Conservation (phyloP, 192 early-diverging fungal species). For the Irineochytrium annulatum region DNA sequence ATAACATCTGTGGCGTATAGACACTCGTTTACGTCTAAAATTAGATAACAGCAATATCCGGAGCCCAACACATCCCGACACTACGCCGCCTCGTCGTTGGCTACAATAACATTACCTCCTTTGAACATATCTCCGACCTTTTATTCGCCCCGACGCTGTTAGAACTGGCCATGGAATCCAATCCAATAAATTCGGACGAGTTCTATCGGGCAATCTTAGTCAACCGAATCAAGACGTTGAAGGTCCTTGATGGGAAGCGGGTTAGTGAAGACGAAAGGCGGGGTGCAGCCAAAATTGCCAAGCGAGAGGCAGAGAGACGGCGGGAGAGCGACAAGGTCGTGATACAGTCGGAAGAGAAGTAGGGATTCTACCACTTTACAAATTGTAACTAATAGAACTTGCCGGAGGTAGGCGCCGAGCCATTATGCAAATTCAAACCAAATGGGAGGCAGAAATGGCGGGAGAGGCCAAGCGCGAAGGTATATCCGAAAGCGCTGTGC, state of each 20-base stretch:
- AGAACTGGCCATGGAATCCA: conserved; percentile 34
- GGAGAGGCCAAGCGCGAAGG: background rate
- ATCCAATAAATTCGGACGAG: conserved; percentile 27
- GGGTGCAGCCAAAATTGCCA: conserved; percentile 34
- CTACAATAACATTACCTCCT: conserved; percentile 30
- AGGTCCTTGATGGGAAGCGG: conserved; percentile 42
- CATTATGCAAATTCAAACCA: conserved; percentile 21
- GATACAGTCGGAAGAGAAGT: conserved; percentile 33
- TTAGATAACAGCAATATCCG: conserved; percentile 23
- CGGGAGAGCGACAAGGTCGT: conserved; percentile 36
- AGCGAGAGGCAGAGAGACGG: conserved; percentile 36
- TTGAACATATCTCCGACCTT: conserved; percentile 32
- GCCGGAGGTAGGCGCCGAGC: conserved; percentile 13
- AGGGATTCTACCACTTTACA: background rate
- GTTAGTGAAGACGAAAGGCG: conserved; percentile 48
- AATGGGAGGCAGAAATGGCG: conserved; percentile 24
- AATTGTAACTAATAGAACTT: background rate
- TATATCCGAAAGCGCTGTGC: too few species aligned
- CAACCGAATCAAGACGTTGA: conserved; percentile 30
- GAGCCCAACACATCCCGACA: conserved; percentile 14
- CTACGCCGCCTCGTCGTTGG: conserved; percentile 28
- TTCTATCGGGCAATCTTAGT: conserved; percentile 39
- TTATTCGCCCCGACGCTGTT: conserved; percentile 8
- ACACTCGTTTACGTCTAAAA: conserved; percentile 3
- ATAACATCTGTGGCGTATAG: background rate